These are phyloP conservation scores for Sanghuangporus sanghuang DNA, from an alignment of 1,284 basidiomycete species.

Conservation along the genomic window DNA sequence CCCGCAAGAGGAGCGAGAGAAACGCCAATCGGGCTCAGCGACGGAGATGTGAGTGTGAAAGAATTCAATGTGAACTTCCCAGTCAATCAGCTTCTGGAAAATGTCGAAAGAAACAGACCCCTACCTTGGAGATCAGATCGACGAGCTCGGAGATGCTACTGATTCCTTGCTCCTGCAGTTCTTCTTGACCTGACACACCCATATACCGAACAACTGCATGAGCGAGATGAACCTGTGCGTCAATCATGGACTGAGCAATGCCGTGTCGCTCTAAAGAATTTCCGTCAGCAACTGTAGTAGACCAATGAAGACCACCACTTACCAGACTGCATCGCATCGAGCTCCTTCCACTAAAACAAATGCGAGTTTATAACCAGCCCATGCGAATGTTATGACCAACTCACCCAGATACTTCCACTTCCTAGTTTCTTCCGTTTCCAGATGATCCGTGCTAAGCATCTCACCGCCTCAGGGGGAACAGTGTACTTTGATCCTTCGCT, in stretches of 20 bases:
- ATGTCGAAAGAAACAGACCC: background rate
- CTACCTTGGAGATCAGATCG: constrained; percentile 66
- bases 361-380: background rate
- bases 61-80: constrained; percentile 82
- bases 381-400: constrained; percentile 23
- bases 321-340: constrained; percentile 76
- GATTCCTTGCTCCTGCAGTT: constrained; percentile 53
- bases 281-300: constrained; percentile 8
- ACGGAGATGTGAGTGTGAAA: constrained; percentile 75
- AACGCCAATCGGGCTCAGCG: constrained; percentile 75
- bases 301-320: constrained; percentile 22
- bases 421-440: constrained; percentile 61
- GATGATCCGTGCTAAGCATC: constrained; percentile 72
- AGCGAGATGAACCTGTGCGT: constrained; percentile 61
- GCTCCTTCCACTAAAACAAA: constrained; percentile 49
- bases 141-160: constrained; percentile 56
- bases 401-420: constrained; percentile 53
- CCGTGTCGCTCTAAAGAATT: constrained; percentile 40
- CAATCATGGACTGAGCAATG: constrained; percentile 41
- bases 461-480: constrained; percentile 66
- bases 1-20: constrained; percentile 76
- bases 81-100: background rate
- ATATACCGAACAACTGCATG: constrained; percentile 68
- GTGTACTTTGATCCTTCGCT: constrained; percentile 33
- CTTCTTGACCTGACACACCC: constrained; percentile 49